Conservation (phyloP, 2,329 filamentous ascomycete genomes). For the Aspergillus fijiensis region DNA sequence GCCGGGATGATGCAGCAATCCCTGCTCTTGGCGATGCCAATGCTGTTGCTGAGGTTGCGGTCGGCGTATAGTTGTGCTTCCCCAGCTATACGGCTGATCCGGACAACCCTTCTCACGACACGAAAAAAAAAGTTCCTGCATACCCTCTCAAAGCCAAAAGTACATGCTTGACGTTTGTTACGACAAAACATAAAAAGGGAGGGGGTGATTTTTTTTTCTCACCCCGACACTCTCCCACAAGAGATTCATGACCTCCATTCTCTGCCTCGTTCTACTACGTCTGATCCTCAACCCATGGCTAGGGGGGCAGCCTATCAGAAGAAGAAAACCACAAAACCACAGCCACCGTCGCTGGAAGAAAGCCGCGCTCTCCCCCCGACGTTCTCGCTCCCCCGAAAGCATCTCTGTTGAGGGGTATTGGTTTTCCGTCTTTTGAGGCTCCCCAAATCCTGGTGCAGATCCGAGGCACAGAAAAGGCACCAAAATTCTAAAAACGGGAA, state of each 20-base stretch:
- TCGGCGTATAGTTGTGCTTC: constrained; percentile 2
- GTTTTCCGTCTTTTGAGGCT: not conserved
- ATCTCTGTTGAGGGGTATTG: not conserved
- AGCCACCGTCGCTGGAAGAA: not conserved
- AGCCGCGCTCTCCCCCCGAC: not conserved
- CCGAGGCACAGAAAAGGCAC: not conserved
- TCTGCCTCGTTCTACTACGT: not conserved
- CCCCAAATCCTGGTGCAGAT: not conserved
- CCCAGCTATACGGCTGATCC: not conserved
- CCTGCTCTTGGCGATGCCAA: not conserved
- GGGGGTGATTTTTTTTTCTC: not conserved
- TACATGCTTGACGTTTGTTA: constrained; percentile 7
- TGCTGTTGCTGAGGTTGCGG: constrained; percentile 7
- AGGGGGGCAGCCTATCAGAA: constrained; percentile 30
- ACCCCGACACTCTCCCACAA: not conserved
- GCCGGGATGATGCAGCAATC: constrained; percentile 8
- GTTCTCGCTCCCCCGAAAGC: not conserved
- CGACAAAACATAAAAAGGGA: constrained; percentile 5
- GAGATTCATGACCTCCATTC: constrained; percentile 2
- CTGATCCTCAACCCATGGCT: not conserved
- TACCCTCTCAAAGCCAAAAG: not conserved
- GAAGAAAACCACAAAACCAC: constrained; percentile 16
- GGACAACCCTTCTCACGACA: not conserved
- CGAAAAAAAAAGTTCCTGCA: not conserved
- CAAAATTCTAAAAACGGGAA: not conserved